Base-by-base conservation (phyloP, 352 stramenopile species). In the Phytophthora pluvialis region DNA sequence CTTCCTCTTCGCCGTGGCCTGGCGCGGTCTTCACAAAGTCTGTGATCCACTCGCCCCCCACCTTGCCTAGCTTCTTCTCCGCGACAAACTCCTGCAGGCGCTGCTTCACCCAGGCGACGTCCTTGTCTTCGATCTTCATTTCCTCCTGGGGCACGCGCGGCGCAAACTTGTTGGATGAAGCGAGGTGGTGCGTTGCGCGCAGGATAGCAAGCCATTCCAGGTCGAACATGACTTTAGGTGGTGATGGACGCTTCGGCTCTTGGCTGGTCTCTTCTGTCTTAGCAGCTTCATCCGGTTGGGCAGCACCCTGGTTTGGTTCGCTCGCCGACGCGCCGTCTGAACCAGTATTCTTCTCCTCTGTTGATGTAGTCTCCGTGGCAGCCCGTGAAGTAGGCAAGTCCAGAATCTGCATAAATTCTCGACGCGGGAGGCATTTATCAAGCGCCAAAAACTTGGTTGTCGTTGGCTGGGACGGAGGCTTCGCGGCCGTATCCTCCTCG, bases 351-450 rank as follows among this genome's bases (percentile, higher is more conserved):
- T 62, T 32, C 46, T 58, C 43, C 12, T 50, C 11, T 36, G 16
- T 35, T 5, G 39, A n/a, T 33, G 6, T 15, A 43, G 28, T 55
- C 8, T 62, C 51, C n/a, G 31, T 16, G 13, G 31, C 32, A 55
- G n/a, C 29, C 12, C 9, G 8, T 9, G 48, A 43, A 18, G 62
- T 51, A 12, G 70, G 53, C 62, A 97, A 85, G 51, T 98, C 79
- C 4, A 98, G 49, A 31, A 99, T 89, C 52, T 99, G 94, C 33
- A 99, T 82, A 67, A 98, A 99, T 31, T 98, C 89, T 21, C 96
- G 78, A 43, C 92, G 86, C 11, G 94, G 97, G 4, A 99, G 82
- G 61, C 96, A 99, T 75, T 99, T 99, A 84, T 99, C 98, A n/a
- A 99, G 81, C 26, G 97, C 97, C n/a, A 77, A 50, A 15, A 78